Base-by-base conservation (phyloP, 768 basidiomycete genomes). In the Xerocomus spinulosus region DNA sequence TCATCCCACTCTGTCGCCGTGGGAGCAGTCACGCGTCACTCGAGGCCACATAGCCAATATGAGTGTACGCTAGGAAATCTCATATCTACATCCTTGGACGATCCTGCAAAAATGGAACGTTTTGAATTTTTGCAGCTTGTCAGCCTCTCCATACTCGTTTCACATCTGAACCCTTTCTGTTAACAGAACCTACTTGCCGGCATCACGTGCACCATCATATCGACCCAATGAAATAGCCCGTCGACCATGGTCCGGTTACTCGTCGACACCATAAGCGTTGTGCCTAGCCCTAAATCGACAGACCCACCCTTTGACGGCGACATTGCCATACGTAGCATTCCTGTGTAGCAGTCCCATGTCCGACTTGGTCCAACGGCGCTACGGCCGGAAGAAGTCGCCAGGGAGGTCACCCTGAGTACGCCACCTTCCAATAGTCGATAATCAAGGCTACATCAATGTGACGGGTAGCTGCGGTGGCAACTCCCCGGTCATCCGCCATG, bases 121-220 rank as follows among this genome's bases (percentile, higher is more conserved):
- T 50, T 55, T 50, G 46, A 21, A 28, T 48, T 52, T 23, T 44
- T 37, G 25, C 49, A 29, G 44, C 28, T 46, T 61, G 59, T 49
- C 55, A 48, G 20, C 7, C 48, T 48, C 53, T 62, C 60, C 59
- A 61, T 61, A 52, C 53, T 36, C 57, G 60, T 62, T 60, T 60
- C 59, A 60, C 47, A 40, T 52, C 44, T 26, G 28, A 44, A 49
- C 52, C 55, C 52, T 58, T 61, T 54, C 42, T 42, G 20, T 39
- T 41, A 38, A 42, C 47, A 56, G 48, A 59, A 56, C 60, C 44
- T 60, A 52, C 55, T 61, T 63, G 58, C 60, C 61, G 60, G 47
- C n/a, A 57, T 61, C 60, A 57, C 60, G 49, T 57, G 60, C 36
- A 14, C 14, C 29, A 14, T 14, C n/a, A 18, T 40, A 18, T 26